A percentile compares a stretch with the other conserved stretches of the same genome.
These are phyloP conservation scores for Pilobolus umbonatus DNA, from an alignment of 192 early-diverging fungal genomes.

Conservation along the genomic window DNA sequence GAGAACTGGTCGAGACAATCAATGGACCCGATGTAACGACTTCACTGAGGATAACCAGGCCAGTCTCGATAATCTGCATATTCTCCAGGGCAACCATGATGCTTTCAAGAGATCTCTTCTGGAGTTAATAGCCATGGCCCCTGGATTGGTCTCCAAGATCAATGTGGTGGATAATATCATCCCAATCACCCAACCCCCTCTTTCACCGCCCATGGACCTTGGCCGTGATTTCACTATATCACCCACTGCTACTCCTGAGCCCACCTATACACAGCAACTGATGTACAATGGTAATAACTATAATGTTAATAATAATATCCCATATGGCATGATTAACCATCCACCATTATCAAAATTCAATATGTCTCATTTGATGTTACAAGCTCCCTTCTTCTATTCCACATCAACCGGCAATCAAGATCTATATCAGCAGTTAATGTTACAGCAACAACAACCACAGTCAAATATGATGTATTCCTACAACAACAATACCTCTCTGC, in stretches of 20 bases:
- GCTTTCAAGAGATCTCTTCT: conserved; percentile 16
- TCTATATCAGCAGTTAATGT: conserved; percentile 7
- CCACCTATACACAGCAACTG: not conserved
- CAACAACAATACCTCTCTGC: not conserved
- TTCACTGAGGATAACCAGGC: conserved; percentile 60
- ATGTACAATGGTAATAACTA: not conserved
- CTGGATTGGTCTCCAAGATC: conserved; percentile 16
- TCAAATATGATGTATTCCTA: not conserved
- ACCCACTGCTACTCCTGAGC: conserved; percentile 31
- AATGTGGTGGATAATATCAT: conserved; percentile 20
- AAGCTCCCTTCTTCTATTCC: conserved; percentile 25
- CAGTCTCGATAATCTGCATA: conserved; percentile 38
- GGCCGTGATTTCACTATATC: conserved; percentile 27
- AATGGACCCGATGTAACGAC: conserved; percentile 57
- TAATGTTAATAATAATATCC: not conserved
- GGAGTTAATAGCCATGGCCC: conserved; percentile 13
- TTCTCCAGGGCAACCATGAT: conserved; percentile 41
- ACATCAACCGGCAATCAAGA: not conserved
- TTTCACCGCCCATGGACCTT: conserved; percentile 16
- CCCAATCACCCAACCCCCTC: not conserved
- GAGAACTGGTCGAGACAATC: conserved; percentile 35
- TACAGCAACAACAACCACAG: not conserved
- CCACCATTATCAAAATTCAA: not conserved
- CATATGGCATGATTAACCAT: not conserved
- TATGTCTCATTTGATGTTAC: conserved; percentile 19